Percentiles rank a stretch among this genome's conserved stretches.
Conservation (phyloP, 2,329 filamentous ascomycete species). For the Lachnellula suecica region DNA sequence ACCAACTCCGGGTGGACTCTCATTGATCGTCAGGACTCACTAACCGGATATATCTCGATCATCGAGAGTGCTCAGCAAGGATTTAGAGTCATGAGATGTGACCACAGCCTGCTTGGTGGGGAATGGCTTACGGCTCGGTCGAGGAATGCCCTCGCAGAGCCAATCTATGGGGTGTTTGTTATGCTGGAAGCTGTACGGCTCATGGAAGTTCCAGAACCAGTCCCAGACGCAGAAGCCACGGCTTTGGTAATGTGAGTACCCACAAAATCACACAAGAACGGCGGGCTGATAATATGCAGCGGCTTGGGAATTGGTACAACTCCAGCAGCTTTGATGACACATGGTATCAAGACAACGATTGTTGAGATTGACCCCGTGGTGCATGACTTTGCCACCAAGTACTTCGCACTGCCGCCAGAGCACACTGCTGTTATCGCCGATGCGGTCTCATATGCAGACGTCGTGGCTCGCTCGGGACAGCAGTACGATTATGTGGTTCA, state of each 20-base stretch:
- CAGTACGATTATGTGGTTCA: constrained; percentile 92
- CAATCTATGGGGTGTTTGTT: constrained; percentile 93
- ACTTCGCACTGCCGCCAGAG: constrained; percentile 77
- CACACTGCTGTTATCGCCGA: constrained; percentile 81
- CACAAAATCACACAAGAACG: not conserved
- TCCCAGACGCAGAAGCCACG: constrained; percentile 65
- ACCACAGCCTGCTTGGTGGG: constrained; percentile 90
- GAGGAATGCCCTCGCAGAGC: constrained; percentile 78
- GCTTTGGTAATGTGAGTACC: constrained; percentile 78
- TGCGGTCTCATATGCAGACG: constrained; percentile 67
- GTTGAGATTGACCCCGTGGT: constrained; percentile 94
- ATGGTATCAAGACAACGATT: constrained; percentile 89
- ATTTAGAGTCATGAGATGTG: constrained; percentile 84
- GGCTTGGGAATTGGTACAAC: constrained; percentile 92
- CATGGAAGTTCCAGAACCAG: constrained; percentile 57
- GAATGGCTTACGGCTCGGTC: constrained; percentile 69
- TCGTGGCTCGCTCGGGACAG: constrained; percentile 39
- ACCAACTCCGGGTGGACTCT: constrained; percentile 67
- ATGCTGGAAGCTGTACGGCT: constrained; percentile 92
- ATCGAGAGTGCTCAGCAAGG: constrained; percentile 70
- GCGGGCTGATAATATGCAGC: constrained; percentile 42
- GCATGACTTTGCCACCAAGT: constrained; percentile 76
- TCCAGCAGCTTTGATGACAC: constrained; percentile 79
- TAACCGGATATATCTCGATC: constrained; percentile 91
- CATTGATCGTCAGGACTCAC: constrained; percentile 78